Conservation (phyloP, 2,329 filamentous ascomycete genomes). For the Aaosphaeria pasadenensis region DNA sequence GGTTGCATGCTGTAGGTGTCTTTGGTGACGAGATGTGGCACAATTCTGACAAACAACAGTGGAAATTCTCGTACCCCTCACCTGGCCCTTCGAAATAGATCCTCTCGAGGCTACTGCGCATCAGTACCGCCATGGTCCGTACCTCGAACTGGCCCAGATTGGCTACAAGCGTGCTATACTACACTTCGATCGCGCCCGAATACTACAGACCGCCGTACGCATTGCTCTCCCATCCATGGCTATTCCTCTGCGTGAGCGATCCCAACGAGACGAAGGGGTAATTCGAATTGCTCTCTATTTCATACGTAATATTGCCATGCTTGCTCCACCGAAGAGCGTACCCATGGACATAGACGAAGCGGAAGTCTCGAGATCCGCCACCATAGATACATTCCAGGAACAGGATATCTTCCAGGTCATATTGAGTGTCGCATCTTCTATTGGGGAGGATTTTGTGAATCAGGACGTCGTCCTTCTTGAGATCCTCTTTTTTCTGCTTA, state of each 20-base stretch:
- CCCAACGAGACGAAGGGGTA: slow-evolving; percentile 80
- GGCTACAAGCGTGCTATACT: slow-evolving; percentile 87
- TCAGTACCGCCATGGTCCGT: slow-evolving; percentile 86
- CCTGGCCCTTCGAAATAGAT: slow-evolving; percentile 86
- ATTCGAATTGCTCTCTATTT: slow-evolving; percentile 89
- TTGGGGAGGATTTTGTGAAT: slow-evolving; percentile 86
- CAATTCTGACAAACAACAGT: slow-evolving; percentile 44
- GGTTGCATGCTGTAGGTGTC: slow-evolving; percentile 64
- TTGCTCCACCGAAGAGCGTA: slow-evolving; percentile 69
- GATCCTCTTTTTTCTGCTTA: slow-evolving; percentile 87
- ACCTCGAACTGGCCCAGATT: slow-evolving; percentile 82
- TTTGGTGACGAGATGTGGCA: too few species aligned
- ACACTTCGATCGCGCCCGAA: slow-evolving; percentile 72
- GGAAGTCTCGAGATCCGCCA: slow-evolving; percentile 81
- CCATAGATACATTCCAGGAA: slow-evolving; percentile 83
- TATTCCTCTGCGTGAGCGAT: slow-evolving; percentile 70
- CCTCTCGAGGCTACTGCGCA: slow-evolving; percentile 83
- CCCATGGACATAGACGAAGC: slow-evolving; percentile 84
- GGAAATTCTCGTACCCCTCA: slow-evolving; percentile 87
- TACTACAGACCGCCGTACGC: slow-evolving; percentile 78
- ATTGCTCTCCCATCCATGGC: slow-evolving; percentile 85
- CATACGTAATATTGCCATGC: slow-evolving; percentile 83
- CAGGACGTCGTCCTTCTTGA: slow-evolving; percentile 91
- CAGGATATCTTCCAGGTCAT: slow-evolving; percentile 88
- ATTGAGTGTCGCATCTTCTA: slow-evolving; percentile 84